These are phyloP conservation scores for Singerocomus inundabilis DNA, from an alignment of 1,284 basidiomycete species.

Conservation along the genomic window DNA sequence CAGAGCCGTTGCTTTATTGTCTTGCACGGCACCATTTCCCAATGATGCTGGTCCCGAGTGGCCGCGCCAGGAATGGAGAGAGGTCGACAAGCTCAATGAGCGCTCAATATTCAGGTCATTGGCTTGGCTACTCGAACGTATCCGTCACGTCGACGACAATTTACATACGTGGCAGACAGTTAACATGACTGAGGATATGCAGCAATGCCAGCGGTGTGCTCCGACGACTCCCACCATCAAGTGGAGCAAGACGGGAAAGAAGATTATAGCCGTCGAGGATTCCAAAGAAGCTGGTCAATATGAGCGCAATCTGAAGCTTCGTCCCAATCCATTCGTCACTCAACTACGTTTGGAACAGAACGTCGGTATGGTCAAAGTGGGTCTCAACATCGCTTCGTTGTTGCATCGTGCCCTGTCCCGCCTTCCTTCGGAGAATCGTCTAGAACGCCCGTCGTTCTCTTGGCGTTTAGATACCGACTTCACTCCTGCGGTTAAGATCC, in stretches of 20 bases:
- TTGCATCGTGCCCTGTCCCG: constrained; percentile 85
- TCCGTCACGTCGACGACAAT: constrained; percentile 69
- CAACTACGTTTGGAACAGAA: constrained; percentile 76
- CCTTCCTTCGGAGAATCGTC: constrained; percentile 60
- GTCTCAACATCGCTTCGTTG: constrained; percentile 84
- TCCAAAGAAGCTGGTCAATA: constrained; percentile 81
- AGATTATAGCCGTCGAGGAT: constrained; percentile 76
- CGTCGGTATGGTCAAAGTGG: constrained; percentile 76
- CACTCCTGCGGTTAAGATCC: constrained; percentile 60
- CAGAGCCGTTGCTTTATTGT: constrained; percentile 75
- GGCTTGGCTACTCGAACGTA: constrained; percentile 84
- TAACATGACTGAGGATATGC: constrained; percentile 40
- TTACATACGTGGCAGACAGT: constrained; percentile 62
- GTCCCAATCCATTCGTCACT: constrained; percentile 86
- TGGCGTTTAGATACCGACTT: constrained; percentile 85
- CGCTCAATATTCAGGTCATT: constrained; percentile 76
- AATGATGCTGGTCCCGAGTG: constrained; percentile 74
- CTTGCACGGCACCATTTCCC: constrained; percentile 69
- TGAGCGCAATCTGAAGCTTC: constrained; percentile 83
- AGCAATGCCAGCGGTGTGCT: constrained; percentile 72
- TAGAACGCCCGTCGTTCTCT: constrained; percentile 56
- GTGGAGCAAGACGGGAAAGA: constrained; percentile 67
- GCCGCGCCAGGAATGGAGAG: constrained; percentile 70
- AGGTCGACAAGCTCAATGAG: constrained; percentile 85
- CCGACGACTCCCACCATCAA: constrained; percentile 73